A percentile compares a stretch with the other conserved stretches of the same genome.
Conservation (phyloP, 2,329 filamentous ascomycete genomes). For the Eutypella sp. region DNA sequence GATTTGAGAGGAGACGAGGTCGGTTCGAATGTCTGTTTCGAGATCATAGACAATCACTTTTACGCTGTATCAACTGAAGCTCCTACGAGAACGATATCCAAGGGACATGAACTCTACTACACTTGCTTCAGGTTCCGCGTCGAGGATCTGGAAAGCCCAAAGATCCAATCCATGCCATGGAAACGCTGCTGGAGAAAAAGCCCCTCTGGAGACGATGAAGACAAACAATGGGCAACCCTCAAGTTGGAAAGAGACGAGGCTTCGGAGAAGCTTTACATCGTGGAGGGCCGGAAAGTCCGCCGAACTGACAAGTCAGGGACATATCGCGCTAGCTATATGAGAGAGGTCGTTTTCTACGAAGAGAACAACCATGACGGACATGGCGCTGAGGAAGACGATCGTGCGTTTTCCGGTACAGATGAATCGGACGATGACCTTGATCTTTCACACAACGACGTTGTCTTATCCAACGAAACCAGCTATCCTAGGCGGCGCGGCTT, state of each 20-base stretch:
- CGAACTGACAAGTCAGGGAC: constrained; percentile 46
- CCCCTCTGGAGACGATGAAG: constrained; percentile 65
- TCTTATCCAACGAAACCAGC: too few relatives aligned
- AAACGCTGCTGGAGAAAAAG: constrained; percentile 58
- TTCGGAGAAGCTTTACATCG: constrained; percentile 53
- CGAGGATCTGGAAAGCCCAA: constrained; percentile 32
- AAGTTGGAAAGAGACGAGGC: constrained; percentile 55
- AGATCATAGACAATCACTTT: constrained; percentile 60
- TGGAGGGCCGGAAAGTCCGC: constrained; percentile 70
- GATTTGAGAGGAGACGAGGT: constrained; percentile 61
- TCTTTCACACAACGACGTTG: too few relatives aligned
- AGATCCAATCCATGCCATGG: constrained; percentile 38
- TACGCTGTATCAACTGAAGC: constrained; percentile 67
- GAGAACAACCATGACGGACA: constrained; percentile 2
- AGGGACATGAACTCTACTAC: too few relatives aligned
- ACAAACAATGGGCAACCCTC: constrained; percentile 69
- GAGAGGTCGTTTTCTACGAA: constrained; percentile 41
- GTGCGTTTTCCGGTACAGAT: too few relatives aligned
- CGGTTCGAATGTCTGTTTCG: constrained; percentile 65
- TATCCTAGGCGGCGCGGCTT: too few relatives aligned
- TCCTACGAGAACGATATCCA: too few relatives aligned
- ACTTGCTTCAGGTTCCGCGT: constrained; percentile 61
- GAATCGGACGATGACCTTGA: too few relatives aligned
- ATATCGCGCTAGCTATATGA: constrained; percentile 62
- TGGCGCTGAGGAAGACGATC: too few relatives aligned